phyloP scores from a whole-genome alignment of 495 filamentous ascomycete genomes.

The Penicillium goetzii region DNA sequence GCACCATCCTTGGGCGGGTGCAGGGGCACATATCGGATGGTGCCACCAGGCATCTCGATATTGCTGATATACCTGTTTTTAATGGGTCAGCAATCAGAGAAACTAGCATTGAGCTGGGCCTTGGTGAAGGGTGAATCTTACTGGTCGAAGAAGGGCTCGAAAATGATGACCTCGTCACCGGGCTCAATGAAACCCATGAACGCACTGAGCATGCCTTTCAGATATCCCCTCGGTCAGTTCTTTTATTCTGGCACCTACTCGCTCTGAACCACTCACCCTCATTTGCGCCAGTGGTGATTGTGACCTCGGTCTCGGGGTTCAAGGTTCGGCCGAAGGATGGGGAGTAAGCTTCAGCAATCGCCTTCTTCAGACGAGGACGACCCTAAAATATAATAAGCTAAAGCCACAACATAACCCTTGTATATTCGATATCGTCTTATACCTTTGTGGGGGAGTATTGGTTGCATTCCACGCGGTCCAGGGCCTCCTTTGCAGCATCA shows the following conservation, averaged over 20 bases:
- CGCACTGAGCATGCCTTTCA: slow-evolving; percentile 74
- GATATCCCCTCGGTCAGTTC: not conserved
- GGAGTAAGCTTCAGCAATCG: slow-evolving; percentile 87
- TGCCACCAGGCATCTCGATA: slow-evolving; percentile 96
- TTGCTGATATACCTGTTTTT: slow-evolving; percentile 80
- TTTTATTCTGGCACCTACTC: not conserved
- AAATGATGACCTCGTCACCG: slow-evolving; percentile 95
- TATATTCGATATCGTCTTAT: slow-evolving; percentile 8
- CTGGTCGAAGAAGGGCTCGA: slow-evolving; percentile 99
- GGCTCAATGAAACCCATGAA: slow-evolving; percentile 97
- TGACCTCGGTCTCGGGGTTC: slow-evolving; percentile 87
- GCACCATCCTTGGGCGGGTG: slow-evolving; percentile 87
- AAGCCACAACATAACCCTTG: not conserved
- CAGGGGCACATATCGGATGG: slow-evolving; percentile 89
- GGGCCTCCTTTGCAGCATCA: slow-evolving; percentile 84
- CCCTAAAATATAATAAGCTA: slow-evolving; percentile 53
- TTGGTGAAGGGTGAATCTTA: slow-evolving; percentile 42
- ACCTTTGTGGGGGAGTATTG: slow-evolving; percentile 95
- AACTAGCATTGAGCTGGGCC: not conserved
- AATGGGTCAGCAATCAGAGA: slow-evolving; percentile 8
- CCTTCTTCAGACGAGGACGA: slow-evolving; percentile 85
- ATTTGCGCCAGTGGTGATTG: slow-evolving; percentile 95
- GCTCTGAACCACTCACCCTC: slow-evolving; percentile 60
- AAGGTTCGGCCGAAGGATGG: slow-evolving; percentile 78
- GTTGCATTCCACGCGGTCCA: slow-evolving; percentile 95